A percentile compares a stretch with the other conserved stretches of the same genome.
phyloP scores from a whole-genome alignment of 495 filamentous ascomycete species.

The Tuber microsphaerosporum region DNA sequence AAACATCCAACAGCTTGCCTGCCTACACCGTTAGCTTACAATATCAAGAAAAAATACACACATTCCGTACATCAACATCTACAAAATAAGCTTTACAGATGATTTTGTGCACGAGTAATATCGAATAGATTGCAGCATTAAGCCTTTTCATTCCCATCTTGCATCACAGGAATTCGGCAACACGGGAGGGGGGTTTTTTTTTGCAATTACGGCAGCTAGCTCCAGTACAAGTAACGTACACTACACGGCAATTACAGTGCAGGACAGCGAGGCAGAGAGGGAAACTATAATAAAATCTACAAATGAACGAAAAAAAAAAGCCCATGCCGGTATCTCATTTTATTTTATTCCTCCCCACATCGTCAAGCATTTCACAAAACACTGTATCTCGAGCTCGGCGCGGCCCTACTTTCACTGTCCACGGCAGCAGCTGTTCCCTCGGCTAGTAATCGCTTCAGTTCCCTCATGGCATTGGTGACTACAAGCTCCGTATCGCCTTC shows the following conservation, averaged over 20 bases:
- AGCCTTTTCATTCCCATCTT: background rate
- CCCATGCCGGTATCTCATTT: background rate
- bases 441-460: constrained; percentile 77
- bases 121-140: background rate
- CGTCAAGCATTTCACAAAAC: constrained; percentile 55
- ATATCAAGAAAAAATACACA: background rate
- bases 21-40: background rate
- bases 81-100: background rate
- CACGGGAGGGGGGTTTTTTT: background rate
- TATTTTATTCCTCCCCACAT: background rate
- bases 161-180: background rate
- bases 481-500: constrained; percentile 93
- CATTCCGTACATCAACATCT: background rate
- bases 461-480: constrained; percentile 83
- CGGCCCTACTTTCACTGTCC: constrained; percentile 72
- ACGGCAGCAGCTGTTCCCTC: constrained; percentile 89
- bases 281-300: background rate
- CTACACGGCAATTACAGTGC: background rate
- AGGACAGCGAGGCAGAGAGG: background rate
- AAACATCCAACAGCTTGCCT: no score
- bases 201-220: background rate
- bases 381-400: constrained; percentile 78
- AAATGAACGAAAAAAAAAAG: background rate
- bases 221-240: background rate
- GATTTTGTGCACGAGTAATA: background rate